Evolutionary conservation across 768 basidiomycete genomes (phyloP).

Genomic region (Russula dissimulans): DNA sequence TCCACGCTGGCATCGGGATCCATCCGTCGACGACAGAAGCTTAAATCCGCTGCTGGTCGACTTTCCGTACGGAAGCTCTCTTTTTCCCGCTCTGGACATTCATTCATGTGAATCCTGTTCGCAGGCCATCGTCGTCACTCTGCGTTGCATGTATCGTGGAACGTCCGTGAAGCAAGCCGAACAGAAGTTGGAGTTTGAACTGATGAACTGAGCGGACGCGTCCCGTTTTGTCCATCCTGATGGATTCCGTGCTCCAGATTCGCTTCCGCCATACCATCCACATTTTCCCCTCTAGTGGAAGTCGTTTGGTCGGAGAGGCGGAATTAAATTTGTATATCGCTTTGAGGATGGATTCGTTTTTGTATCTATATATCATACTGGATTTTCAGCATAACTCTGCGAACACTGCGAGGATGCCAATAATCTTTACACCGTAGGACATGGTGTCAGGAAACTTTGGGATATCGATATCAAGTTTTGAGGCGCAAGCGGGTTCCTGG

Average conservation of each 20-base stretch:
- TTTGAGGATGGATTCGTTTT: neutral
- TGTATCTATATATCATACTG: constrained; percentile 10
- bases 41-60: constrained; percentile 8
- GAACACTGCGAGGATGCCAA: neutral
- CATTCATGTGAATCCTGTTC: neutral
- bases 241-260: neutral
- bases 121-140: constrained; percentile 9
- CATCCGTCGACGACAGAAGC: constrained; percentile 5
- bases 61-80: neutral
- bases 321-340: neutral
- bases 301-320: neutral
- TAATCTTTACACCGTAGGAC: neutral
- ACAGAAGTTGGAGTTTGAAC: constrained; percentile 9
- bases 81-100: neutral
- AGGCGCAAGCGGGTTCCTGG: neutral
- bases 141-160: constrained; percentile 8
- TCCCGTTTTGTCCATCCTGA: neutral
- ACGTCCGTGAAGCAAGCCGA: constrained; percentile 10
- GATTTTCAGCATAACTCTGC: neutral
- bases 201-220: constrained; percentile 6
- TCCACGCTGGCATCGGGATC: constrained; percentile 3
- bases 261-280: neutral
- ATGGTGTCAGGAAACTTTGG: neutral
- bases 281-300: neutral
- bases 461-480: too few relatives aligned